Percentiles rank a stretch among this genome's conserved stretches.
These are phyloP conservation scores for Ustilago crameri DNA, from an alignment of 1,284 basidiomycete species.

Conservation along the genomic window DNA sequence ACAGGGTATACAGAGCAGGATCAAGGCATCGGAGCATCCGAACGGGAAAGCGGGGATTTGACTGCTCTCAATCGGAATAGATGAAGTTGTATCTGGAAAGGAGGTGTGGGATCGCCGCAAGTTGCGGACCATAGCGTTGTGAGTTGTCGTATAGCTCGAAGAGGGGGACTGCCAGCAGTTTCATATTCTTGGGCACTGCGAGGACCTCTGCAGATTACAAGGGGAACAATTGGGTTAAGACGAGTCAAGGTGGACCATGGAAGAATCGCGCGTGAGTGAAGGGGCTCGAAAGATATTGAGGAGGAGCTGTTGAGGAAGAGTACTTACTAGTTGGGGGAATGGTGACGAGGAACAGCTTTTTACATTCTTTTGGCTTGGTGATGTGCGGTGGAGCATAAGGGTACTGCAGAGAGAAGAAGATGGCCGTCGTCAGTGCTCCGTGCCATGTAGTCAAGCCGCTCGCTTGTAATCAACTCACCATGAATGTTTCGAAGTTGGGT, in stretches of 20 bases:
- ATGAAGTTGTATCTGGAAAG: conserved; percentile 79
- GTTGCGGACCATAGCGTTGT: conserved; percentile 87
- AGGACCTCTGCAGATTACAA: conserved; percentile 80
- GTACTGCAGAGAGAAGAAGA: conserved; percentile 74
- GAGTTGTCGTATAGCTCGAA: conserved; percentile 98
- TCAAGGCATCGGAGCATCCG: background rate
- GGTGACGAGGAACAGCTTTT: conserved; percentile 93
- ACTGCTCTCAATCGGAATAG: conserved; percentile 53
- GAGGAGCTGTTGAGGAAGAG: background rate
- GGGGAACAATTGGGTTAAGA: too few species aligned
- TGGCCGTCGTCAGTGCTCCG: conserved; percentile 1
- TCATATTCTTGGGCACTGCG: conserved; percentile 98
- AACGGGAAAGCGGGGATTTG: background rate
- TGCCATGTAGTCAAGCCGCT: background rate
- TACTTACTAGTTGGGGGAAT: conserved; percentile 90
- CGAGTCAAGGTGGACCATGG: too few species aligned
- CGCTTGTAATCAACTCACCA: conserved; percentile 75
- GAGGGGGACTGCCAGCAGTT: conserved; percentile 87
- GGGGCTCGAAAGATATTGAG: background rate
- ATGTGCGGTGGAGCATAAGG: conserved; percentile 96
- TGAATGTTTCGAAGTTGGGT: conserved; percentile 97
- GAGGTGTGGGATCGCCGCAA: conserved; percentile 92
- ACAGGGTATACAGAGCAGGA: conserved; percentile 11
- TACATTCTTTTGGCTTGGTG: conserved; percentile 96
- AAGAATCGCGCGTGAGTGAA: background rate